Percentiles rank a stretch among this genome's conserved stretches.
Conservation (phyloP, 2,329 filamentous ascomycete species). For the Neonectria magnoliae region DNA sequence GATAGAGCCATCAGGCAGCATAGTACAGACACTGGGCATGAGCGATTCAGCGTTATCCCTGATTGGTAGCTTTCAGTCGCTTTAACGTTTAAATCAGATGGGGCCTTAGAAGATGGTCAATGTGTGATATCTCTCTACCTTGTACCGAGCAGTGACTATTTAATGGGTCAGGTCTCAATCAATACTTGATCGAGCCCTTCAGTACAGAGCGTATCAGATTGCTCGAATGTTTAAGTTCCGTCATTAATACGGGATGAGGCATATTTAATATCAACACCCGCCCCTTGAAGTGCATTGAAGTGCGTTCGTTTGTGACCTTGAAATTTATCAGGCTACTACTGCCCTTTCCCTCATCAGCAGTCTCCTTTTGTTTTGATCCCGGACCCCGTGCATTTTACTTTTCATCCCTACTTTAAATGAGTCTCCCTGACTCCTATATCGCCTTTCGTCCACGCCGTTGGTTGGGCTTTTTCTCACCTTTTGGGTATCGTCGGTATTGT, state of each 20-base stretch:
- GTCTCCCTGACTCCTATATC: not conserved
- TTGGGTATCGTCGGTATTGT: not conserved
- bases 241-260: not conserved
- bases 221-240: not conserved
- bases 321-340: not conserved
- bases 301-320: not conserved
- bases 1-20: conserved; percentile 68
- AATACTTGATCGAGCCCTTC: not conserved
- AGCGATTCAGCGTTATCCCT: conserved; percentile 51
- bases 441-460: no score
- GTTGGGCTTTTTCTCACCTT: not conserved
- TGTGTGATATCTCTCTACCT: not conserved
- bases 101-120: not conserved
- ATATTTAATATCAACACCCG: not conserved
- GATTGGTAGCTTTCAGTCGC: conserved; percentile 40
- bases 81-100: not conserved
- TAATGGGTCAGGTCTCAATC: not conserved
- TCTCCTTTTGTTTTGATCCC: not conserved
- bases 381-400: not conserved
- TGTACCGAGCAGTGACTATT: not conserved
- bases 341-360: not conserved
- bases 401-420: not conserved
- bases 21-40: conserved; percentile 68
- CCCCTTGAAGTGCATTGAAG: not conserved
- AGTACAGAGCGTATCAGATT: not conserved